phyloP scores from a whole-genome alignment of 2,329 filamentous ascomycete species.

The Hyphodiscus sp. region DNA sequence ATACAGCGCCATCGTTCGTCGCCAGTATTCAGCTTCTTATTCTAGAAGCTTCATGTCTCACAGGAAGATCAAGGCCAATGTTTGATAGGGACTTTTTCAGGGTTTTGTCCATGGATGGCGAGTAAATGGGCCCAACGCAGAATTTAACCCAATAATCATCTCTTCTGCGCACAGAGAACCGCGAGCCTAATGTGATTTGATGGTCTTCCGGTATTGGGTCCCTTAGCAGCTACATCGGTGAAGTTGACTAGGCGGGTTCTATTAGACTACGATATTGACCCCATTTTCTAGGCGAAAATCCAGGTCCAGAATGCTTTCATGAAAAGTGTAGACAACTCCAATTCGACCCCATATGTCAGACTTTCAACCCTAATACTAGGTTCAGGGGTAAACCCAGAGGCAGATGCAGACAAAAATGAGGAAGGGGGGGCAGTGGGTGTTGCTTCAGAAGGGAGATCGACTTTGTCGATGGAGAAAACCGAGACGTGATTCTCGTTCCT shows the following conservation, averaged over 20 bases:
- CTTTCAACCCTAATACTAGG: background rate
- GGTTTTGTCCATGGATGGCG: too few species aligned
- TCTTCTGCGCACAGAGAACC: background rate
- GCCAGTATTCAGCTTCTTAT: constrained; percentile 9
- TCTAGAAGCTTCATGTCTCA: constrained; percentile 11
- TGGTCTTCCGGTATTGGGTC: background rate
- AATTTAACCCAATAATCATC: background rate
- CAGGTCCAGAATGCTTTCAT: constrained; percentile 14
- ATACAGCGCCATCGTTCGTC: constrained; percentile 1
- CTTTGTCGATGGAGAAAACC: background rate
- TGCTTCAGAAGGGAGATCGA: background rate
- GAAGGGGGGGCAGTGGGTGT: background rate
- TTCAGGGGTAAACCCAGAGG: background rate
- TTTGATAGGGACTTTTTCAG: too few species aligned
- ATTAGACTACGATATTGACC: too few species aligned
- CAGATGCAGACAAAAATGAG: background rate
- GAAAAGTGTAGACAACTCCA: constrained; percentile 23
- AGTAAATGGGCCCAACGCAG: background rate
- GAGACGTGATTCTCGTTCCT: too few species aligned
- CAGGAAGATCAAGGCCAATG: constrained; percentile 11
- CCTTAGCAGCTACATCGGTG: background rate
- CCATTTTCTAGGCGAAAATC: background rate
- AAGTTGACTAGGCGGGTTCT: background rate
- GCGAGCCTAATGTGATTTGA: background rate
- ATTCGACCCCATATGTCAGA: constrained; percentile 18